Base-by-base conservation (phyloP, 2,329 filamentous ascomycete genomes). In the Colletotrichum gloeosporioides region DNA sequence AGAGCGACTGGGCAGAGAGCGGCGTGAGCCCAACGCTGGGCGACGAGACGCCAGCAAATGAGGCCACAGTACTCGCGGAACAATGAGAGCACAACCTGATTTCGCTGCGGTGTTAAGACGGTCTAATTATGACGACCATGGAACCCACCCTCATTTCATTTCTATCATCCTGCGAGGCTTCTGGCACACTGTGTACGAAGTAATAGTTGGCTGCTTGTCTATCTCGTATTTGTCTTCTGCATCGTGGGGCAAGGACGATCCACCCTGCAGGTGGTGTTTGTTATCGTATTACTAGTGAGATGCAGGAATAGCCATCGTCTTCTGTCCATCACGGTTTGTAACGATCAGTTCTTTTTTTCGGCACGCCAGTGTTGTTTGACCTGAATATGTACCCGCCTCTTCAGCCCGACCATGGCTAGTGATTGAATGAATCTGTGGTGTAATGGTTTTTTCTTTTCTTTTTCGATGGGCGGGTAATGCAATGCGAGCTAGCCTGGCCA, bases 1-100 rank as follows among this genome's bases (percentile, higher is more conserved):
- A 71, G 39, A 75, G 68, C 18, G 69, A 90, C 73, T 90, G 87
- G 86, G 89, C 88, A 4, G 88, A 87, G 79, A 89, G 87, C 73
- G 85, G 80, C 6, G 80, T 83, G 32, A 67, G 71, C 49, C 68
- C 73, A 39, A 80, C 32, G 4, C 39, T 77, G 8, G 55, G 65
- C 55, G 79, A 78, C 63, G 77, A 81, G 12, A 78, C 79, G 34
- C 73, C 67, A 8, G 78, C 69, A 9, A 76, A 79, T 13, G 78
- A 79, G 27, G 75, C 87, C 61, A 81, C 85, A 49, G 80, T 86
- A 39, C 82, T 84, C 69, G 84, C 81, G 44, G 80, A 80, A 75
- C 83, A 75, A 36, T 68, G 15, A 64, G 34, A 32, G 7, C 22
- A 61, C 34, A 34, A n/a, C 27, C 16, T 62, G 64, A 68, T 39